Evolutionary conservation across 306 rosid species (phyloP).

Genomic region (Rosa lucieae): DNA sequence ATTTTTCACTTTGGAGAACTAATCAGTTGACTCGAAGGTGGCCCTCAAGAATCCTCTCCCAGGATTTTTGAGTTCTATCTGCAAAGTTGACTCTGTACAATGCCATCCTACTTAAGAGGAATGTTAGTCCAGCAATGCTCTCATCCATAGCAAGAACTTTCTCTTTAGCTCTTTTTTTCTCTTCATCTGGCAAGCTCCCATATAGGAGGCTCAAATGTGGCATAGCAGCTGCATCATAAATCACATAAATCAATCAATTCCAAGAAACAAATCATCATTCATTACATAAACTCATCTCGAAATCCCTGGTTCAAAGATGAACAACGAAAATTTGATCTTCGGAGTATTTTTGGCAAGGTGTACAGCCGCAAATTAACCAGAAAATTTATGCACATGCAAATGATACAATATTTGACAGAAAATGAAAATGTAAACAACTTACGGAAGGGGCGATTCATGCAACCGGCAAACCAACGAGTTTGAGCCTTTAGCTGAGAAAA

Average conservation of each 20-base stretch:
- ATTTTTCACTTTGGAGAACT: not conserved
- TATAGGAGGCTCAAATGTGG: conserved; percentile 83
- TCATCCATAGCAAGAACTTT: conserved; percentile 48
- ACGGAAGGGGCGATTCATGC: not conserved
- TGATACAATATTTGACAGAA: not conserved
- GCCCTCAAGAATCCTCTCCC: conserved; percentile 72
- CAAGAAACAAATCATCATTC: not conserved
- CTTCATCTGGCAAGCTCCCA: conserved; percentile 57
- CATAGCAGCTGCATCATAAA: conserved; percentile 52
- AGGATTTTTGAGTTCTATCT: conserved; percentile 68
- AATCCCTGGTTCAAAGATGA: not conserved
- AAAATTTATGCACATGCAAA: not conserved
- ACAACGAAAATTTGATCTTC: not conserved
- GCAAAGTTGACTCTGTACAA: conserved; percentile 66
- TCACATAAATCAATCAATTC: not conserved
- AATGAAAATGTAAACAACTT: not conserved
- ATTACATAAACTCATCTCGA: not conserved
- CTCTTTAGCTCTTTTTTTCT: conserved; percentile 58
- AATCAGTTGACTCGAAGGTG: conserved; percentile 41
- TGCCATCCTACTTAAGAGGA: conserved; percentile 52
- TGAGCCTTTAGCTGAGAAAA: not conserved
- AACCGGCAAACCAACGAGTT: not conserved
- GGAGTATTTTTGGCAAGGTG: too few species aligned
- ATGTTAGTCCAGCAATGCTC: conserved; percentile 45
- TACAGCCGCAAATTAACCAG: not conserved